Evolutionary conservation across 176 grass and related monocot genomes (phyloP).

Genomic region (Eremochloa ophiuroides): DNA sequence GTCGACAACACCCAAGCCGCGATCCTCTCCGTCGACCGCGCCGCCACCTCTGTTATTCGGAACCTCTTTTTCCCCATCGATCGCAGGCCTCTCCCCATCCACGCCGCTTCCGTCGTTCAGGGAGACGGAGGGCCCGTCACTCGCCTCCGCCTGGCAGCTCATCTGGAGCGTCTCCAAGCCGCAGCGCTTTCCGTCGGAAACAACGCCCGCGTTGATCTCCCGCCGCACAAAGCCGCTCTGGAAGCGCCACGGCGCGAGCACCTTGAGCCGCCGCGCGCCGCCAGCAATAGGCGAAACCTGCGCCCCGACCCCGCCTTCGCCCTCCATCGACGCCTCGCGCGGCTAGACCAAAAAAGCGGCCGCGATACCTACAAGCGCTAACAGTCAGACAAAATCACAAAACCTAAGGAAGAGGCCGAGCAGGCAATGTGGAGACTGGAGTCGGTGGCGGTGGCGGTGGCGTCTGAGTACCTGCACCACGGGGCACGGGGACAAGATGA

Average conservation of each 20-base stretch:
- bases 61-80: not conserved
- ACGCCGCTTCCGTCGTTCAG: not conserved
- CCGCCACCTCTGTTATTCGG: too few relatives aligned
- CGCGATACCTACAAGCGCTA: not conserved
- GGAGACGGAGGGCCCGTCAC: too few relatives aligned
- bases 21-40: not conserved
- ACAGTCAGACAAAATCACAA: constrained; percentile 6
- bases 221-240: not conserved
- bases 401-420: not conserved
- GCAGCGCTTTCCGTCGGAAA: not conserved
- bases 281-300: not conserved
- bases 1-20: not conserved
- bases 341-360: not conserved
- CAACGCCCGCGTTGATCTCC: not conserved
- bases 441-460: not conserved
- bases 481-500: not conserved
- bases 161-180: not conserved
- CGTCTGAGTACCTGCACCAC: not conserved
- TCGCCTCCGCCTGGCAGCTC: not conserved
- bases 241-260: constrained; percentile 22
- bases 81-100: not conserved
- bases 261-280: constrained; percentile 14
- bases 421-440: not conserved
- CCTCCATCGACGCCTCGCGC: not conserved
- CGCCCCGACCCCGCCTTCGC: not conserved